A percentile compares a stretch with the other conserved stretches of the same genome.
Evolutionary conservation across 78 protist species (phyloP).

Genomic region (Dictyostelium firmibasis): DNA sequence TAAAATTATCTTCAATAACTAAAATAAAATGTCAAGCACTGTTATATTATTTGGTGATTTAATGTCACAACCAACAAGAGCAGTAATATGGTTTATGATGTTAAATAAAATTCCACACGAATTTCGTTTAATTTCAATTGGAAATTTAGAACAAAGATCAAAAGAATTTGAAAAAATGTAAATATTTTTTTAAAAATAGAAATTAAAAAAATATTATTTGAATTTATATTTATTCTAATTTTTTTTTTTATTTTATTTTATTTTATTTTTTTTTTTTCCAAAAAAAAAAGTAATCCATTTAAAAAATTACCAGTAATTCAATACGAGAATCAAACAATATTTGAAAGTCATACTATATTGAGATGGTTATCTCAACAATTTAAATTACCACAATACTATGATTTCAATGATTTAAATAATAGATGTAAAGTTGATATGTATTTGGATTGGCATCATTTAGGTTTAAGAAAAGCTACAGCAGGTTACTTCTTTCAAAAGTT

Average conservation of each 20-base stretch:
- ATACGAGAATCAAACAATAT: background rate
- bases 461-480: background rate
- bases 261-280: background rate
- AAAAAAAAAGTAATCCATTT: slow-evolving; percentile 20
- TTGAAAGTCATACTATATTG: slow-evolving; percentile 3
- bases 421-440: slow-evolving; percentile 9
- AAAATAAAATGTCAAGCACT: background rate
- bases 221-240: too few species aligned
- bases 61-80: slow-evolving; percentile 10
- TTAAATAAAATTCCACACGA: background rate
- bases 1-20: too few species aligned
- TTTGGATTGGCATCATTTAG: slow-evolving; percentile 39
- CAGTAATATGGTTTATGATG: background rate
- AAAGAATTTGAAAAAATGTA: slow-evolving; percentile 30
- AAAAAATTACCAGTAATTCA: slow-evolving; percentile 3
- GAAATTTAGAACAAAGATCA: background rate
- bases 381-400: background rate
- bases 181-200: background rate
- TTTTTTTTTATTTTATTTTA: background rate
- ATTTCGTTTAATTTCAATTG: background rate
- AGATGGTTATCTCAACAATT: background rate
- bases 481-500: slow-evolving; percentile 1
- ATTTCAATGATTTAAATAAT: background rate
- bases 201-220: background rate
- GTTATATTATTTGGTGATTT: background rate